Base-by-base conservation (phyloP, 2,329 filamentous ascomycete genomes). In the Ceratocystis cubensis region DNA sequence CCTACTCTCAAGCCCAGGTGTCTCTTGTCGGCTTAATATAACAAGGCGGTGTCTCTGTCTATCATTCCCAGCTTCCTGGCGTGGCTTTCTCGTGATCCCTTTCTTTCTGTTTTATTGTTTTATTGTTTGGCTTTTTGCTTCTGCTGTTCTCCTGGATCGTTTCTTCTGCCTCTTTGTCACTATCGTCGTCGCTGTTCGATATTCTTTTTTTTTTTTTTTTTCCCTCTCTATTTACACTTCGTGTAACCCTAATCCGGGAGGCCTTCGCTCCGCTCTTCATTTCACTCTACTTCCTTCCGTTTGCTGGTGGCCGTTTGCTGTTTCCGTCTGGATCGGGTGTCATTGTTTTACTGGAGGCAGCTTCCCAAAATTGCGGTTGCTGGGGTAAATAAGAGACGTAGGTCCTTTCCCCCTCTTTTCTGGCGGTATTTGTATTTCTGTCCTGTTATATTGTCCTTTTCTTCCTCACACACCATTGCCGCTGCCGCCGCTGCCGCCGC, bases 331-430 rank as follows among this genome's bases (percentile, higher is more conserved):
- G n/a, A 17, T 33, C n/a, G n/a, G 63, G 53, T 33, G 22, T 64
- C 3, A 10, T 50, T 50, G 7, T 50, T 50, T 50, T 57, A 28
- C 22, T 28, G 50, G 50, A 57, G 50, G 50, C 15, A 46, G 7
- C 25, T 63, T 63, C 61, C 4, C 10, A 41, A 25, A 20, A 20
- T n/a, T 53, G 28, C 20, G 25, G 46, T 64, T 64, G 62, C 50
- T 57, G 25, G 50, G 50, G 8, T 20, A 22, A 1, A 7, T 22
- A 50, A 50, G 22, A 57, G 50, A 57, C 50, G 22, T 1, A 22
- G 8, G 20, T 50, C 28, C 61, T 44, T 46, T 64, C n/a, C 25
- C 22, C 25, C 45, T 64, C 30, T 37, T 37, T 64, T 65, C 7
- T 44, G 33, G 8, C 28, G 20, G n/a, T 46, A 10, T 33, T 48